Evolutionary conservation across 805 yeast genomes (phyloP), one percentile per base, ranked within the genome.

Genomic region (Gaillardinia entomophila): DNA sequence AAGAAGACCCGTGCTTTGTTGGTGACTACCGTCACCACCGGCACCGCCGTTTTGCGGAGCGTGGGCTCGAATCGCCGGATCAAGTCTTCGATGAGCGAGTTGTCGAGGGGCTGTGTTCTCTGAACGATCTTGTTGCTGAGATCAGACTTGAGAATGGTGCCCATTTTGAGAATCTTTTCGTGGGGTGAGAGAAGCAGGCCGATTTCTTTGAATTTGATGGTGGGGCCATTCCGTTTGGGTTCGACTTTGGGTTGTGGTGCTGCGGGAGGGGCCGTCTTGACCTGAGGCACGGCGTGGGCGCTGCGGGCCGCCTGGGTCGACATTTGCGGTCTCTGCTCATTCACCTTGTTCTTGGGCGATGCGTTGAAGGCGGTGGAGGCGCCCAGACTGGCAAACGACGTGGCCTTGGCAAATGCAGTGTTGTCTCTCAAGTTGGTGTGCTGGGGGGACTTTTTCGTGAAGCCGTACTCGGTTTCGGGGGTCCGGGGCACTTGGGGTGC

Each of bases 121-220:
- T 48, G 37, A 12, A 53, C 34, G 18, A 38, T 31, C 25, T 46
- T 49, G 35, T 48, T 57, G 26, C 54, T 49, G 25, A 65, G 43
- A 33, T 53, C 51, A 62, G 59, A 65, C 41, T 61, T 63, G 14
- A 62, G 40, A 8, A 66, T 53, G 3, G 49, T 53, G 36, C 64
- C 71, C 45, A 66, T 48, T 36, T 66, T 66, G 27, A 66, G 44
- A 14, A 66, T 62, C 40, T 64, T 64, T 32, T 66, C 72, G 16
- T 54, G 50, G 4, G 55, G 46, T 2, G 42, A 41, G 17, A 66
- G 44, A 11, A 66, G 41, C 1, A 44, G 43, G 2, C 64, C 53
- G 10, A 66, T 46, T 27, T 64, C 71, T 18, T 46, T 52, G 33
- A 65, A 52, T 18, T 50, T 55, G 22, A 65, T 54, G 8, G 33